A percentile compares a stretch with the other conserved stretches of the same genome.
These are phyloP conservation scores for Rhizoctonia solani DNA, from an alignment of 1,284 basidiomycete species.

Conservation along the genomic window DNA sequence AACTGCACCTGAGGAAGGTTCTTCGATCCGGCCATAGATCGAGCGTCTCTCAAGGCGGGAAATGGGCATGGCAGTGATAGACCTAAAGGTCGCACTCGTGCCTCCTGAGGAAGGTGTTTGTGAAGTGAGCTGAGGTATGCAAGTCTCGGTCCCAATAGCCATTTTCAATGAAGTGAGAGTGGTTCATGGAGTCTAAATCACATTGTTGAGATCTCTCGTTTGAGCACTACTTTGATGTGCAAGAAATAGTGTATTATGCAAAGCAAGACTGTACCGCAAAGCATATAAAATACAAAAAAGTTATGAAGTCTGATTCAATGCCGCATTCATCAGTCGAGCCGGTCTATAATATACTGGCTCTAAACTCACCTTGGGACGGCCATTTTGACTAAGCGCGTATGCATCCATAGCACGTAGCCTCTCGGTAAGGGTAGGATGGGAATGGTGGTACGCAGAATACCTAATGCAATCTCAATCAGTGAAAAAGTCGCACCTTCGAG, in stretches of 20 bases:
- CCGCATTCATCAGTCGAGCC: too few relatives aligned
- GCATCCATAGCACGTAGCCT: conserved; percentile 77
- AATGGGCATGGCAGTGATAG: too few relatives aligned
- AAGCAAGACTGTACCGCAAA: not conserved
- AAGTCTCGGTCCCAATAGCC: too few relatives aligned
- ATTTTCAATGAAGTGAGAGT: too few relatives aligned
- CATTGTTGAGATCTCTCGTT: too few relatives aligned
- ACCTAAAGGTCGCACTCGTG: too few relatives aligned
- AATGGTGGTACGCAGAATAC: conserved; percentile 91
- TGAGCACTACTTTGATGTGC: not conserved
- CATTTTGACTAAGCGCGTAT: conserved; percentile 43
- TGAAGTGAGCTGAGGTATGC: too few relatives aligned
- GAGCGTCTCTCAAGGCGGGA: too few relatives aligned
- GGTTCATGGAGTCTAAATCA: too few relatives aligned
- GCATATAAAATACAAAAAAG: not conserved
- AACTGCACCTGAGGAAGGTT: too few relatives aligned
- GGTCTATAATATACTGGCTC: not conserved
- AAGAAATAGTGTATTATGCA: not conserved
- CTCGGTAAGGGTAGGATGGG: conserved; percentile 89
- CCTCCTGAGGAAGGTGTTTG: too few relatives aligned
- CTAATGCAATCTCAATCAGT: conserved; percentile 45
- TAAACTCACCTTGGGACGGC: conserved; percentile 22
- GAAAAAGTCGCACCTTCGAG: not conserved
- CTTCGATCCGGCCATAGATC: too few relatives aligned
- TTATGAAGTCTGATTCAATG: conserved; percentile 4